Evolutionary conservation across 306 rosid species (phyloP), one percentile per base, ranked within the genome.

Genomic region (Cercis canadensis): DNA sequence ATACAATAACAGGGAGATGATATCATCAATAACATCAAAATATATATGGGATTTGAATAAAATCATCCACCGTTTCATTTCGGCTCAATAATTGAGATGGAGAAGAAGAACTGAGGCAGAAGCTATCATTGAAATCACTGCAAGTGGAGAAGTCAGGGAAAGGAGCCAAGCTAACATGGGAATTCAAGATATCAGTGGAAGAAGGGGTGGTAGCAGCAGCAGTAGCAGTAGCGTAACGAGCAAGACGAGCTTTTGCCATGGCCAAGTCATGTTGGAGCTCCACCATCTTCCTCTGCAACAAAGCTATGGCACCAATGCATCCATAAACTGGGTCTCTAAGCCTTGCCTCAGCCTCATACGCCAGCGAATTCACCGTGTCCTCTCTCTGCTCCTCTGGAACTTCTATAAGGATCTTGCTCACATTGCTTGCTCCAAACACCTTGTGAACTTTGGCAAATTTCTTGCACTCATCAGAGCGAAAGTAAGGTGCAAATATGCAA

Each of bases 401-500:
- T 67, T 90, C 96, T 0, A 58, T 70, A 8, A 94, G 85, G 84
- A 94, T 88, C 87, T 89, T 94, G 88, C 98, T 90, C 45, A 88
- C 97, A 72, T 90, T 94, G 87, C 98, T 94, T 2, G 98, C 98
- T 11, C 98, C 97, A 39, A 94, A 94, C 2, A 94, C 98, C 73
- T 93, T 93, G 80, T 93, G 98, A 2, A 93, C 97, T 9, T 93
- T 87, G 7, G 97, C 94, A 2, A 93, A 93, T 49, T 89, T 93
- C 64, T 75, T 84, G 2, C 92, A 81, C 85, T 93, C 98, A 19
- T 93, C 92, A 1, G 96, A 83, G 51, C 77, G 85, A 8, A 94
- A 90, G 76, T 94, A 86, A 0, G 98, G 97, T 0, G 98, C 98
- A 61, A 94, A 94, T 37, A 94, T 87, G 61, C 98, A 90, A 34